Percentiles rank a stretch among this genome's conserved stretches.
These are phyloP conservation scores for Scolecobasidium constrictum DNA, from an alignment of 2,329 filamentous ascomycete genomes.

Conservation along the genomic window DNA sequence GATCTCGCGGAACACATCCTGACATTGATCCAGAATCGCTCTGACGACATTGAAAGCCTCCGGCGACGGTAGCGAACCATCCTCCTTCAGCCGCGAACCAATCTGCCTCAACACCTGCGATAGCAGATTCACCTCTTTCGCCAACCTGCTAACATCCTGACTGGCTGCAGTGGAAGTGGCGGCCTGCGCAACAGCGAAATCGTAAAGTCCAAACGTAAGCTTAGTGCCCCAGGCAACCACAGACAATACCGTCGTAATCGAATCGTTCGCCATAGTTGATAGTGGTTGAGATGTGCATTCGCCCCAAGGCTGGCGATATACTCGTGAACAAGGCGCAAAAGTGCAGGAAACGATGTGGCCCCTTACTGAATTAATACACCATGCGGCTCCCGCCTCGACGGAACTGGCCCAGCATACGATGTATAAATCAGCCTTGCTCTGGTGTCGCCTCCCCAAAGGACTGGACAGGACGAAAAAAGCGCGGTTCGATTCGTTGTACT, in stretches of 20 bases:
- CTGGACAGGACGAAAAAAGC: too few species aligned
- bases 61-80: conserved; percentile 24
- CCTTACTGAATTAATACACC: too few species aligned
- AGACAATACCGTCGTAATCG: conserved; percentile 19
- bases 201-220: conserved; percentile 24
- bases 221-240: conserved; percentile 22
- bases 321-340: too few species aligned
- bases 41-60: conserved; percentile 24
- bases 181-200: conserved; percentile 17
- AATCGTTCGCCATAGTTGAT: conserved; percentile 7
- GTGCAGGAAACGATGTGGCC: too few species aligned
- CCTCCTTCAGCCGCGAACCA: conserved; percentile 25
- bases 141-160: conserved; percentile 19
- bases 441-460: too few species aligned
- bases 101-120: conserved; percentile 26
- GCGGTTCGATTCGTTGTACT: too few species aligned
- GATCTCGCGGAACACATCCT: conserved; percentile 19
- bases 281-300: too few species aligned
- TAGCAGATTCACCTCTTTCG: conserved; percentile 24
- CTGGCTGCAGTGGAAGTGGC: conserved; percentile 13
- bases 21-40: conserved; percentile 22
- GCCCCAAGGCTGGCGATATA: too few species aligned
- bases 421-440: too few species aligned
- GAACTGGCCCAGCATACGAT: too few species aligned
- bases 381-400: too few species aligned